phyloP scores from a whole-genome alignment of 257 asterid species.

The Rubia yunnanensis region DNA sequence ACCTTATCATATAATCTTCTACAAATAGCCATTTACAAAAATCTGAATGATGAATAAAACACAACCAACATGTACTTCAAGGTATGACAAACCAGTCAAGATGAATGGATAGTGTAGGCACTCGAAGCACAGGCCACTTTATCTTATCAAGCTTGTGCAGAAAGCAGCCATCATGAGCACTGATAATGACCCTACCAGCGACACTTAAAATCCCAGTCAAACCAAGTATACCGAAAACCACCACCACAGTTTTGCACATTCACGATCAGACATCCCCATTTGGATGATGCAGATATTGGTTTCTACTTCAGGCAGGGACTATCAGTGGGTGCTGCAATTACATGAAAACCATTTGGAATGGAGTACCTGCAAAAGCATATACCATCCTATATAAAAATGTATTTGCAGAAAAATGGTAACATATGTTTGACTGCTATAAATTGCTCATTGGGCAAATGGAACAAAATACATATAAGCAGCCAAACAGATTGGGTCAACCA shows the following conservation, averaged over 20 bases:
- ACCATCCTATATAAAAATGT: constrained; percentile 14
- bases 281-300: constrained; percentile 82
- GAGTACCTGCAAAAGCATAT: constrained; percentile 72
- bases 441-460: neutral
- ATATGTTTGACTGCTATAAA: neutral
- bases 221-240: constrained; percentile 99
- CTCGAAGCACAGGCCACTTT: constrained; percentile 78
- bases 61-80: constrained; percentile 7
- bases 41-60: neutral
- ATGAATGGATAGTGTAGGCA: constrained; percentile 95
- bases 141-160: constrained; percentile 84
- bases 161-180: constrained; percentile 75
- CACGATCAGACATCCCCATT: constrained; percentile 90
- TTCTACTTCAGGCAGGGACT: constrained; percentile 97
- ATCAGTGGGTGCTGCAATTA: constrained; percentile 96
- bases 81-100: constrained; percentile 59
- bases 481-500: neutral
- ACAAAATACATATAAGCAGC: neutral
- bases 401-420: neutral
- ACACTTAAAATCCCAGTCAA: constrained; percentile 90
- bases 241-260: constrained; percentile 91
- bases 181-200: constrained; percentile 90
- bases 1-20: too few species aligned
- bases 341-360: constrained; percentile 75
- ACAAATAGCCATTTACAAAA: neutral